phyloP scores from a whole-genome alignment of 495 filamentous ascomycete genomes.

The Aspergillus homomorphus region DNA sequence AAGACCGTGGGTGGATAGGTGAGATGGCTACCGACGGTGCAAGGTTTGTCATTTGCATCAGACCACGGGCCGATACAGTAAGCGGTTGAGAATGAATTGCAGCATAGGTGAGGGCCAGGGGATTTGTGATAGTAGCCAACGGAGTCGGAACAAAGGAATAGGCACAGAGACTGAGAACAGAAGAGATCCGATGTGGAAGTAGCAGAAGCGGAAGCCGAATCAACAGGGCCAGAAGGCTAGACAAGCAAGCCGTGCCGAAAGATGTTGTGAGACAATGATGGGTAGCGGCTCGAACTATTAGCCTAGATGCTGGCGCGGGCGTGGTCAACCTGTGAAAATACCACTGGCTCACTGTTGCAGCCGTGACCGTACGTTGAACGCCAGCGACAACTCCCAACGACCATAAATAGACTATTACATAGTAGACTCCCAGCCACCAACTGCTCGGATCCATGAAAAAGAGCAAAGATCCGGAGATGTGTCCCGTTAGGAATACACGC shows the following conservation, averaged over 20 bases:
- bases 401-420: slow-evolving; percentile 93
- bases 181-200: slow-evolving; percentile 69
- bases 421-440: slow-evolving; percentile 88
- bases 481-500: slow-evolving; percentile 84
- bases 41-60: slow-evolving; percentile 75
- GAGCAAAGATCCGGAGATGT: slow-evolving; percentile 56
- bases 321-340: slow-evolving; percentile 91
- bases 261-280: slow-evolving; percentile 76
- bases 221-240: slow-evolving; percentile 71
- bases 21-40: slow-evolving; percentile 56
- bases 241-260: slow-evolving; percentile 90
- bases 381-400: slow-evolving; percentile 81
- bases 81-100: slow-evolving; percentile 90
- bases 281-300: slow-evolving; percentile 79
- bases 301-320: slow-evolving; percentile 68
- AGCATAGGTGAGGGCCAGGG: slow-evolving; percentile 85
- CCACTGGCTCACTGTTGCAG: slow-evolving; percentile 96
- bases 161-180: slow-evolving; percentile 57
- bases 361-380: slow-evolving; percentile 85
- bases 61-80: slow-evolving; percentile 65
- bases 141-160: slow-evolving; percentile 82
- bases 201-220: slow-evolving; percentile 84
- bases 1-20: slow-evolving; percentile 44
- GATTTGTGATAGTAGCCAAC: slow-evolving; percentile 80
- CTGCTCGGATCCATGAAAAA: slow-evolving; percentile 82